Percentiles rank a stretch among this genome's conserved stretches.
phyloP scores from a whole-genome alignment of 1,284 basidiomycete genomes.

The Exsudoporus floridanus region DNA sequence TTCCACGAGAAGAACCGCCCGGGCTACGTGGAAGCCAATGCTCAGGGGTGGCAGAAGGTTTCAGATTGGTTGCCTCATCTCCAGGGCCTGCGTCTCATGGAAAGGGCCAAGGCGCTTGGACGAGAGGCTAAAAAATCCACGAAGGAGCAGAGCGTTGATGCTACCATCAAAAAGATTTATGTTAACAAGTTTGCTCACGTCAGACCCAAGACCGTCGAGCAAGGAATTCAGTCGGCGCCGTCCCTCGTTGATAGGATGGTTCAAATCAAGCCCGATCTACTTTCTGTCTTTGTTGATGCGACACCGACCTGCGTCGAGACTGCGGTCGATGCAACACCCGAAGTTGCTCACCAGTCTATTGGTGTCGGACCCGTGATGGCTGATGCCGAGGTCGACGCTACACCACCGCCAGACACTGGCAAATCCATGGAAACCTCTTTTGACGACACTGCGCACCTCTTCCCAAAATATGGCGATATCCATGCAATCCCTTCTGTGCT shows the following conservation, averaged over 20 bases:
- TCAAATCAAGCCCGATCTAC: constrained; percentile 43
- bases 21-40: constrained; percentile 63
- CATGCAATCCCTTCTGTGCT: constrained; percentile 33
- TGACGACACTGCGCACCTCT: constrained; percentile 27
- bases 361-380: constrained; percentile 36
- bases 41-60: constrained; percentile 65
- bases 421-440: constrained; percentile 29
- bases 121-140: constrained; percentile 30
- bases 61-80: constrained; percentile 66
- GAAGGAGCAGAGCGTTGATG: constrained; percentile 55
- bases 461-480: constrained; percentile 26
- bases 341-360: constrained; percentile 40
- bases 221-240: constrained; percentile 50
- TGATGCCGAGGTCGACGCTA: constrained; percentile 35
- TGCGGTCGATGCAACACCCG: constrained; percentile 36
- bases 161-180: constrained; percentile 45
- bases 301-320: constrained; percentile 34
- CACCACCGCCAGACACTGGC: constrained; percentile 23
- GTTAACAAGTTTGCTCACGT: constrained; percentile 50
- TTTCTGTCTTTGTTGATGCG: constrained; percentile 50
- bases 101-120: constrained; percentile 49
- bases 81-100: constrained; percentile 60
- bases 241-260: constrained; percentile 45
- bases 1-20: constrained; percentile 73
- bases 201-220: constrained; percentile 43